A percentile compares a stretch with the other conserved stretches of the same genome.
These are phyloP conservation scores for Schoenoplectus tabernaemontani DNA, from an alignment of 202 grass and related monocot species.

Conservation along the genomic window DNA sequence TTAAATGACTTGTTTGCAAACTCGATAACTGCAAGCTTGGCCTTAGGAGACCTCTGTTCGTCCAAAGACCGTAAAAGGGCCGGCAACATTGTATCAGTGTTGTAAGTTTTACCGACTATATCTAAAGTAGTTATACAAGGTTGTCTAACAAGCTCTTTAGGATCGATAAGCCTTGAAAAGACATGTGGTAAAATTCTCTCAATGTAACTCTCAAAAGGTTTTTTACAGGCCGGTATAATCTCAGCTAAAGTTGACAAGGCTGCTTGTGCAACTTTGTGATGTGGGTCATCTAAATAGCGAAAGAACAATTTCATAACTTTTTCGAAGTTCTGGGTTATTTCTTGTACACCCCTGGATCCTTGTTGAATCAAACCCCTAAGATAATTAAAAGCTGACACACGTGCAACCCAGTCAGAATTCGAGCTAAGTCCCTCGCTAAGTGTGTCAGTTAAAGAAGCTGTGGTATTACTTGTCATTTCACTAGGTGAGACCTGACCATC, in stretches of 20 bases:
- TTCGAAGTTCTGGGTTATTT: slow-evolving; percentile 95
- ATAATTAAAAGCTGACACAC: slow-evolving; percentile 94
- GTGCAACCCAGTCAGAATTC: slow-evolving; percentile 82
- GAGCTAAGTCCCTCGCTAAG: slow-evolving; percentile 88
- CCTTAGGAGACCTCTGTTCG: slow-evolving; percentile 98
- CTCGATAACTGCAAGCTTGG: slow-evolving; percentile 94
- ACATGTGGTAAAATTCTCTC: slow-evolving; percentile 98
- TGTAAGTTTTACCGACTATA: slow-evolving; percentile 75
- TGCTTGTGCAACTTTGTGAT: slow-evolving; percentile 98
- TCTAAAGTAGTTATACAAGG: slow-evolving; percentile 79
- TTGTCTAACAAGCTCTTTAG: slow-evolving; percentile 96
- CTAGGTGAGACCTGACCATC: slow-evolving; percentile 52
- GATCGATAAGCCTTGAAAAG: slow-evolving; percentile 97
- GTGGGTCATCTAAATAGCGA: slow-evolving; percentile 96
- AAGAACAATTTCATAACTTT: slow-evolving; percentile 99
- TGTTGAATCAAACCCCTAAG: slow-evolving; percentile 73
- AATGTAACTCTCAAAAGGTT: slow-evolving; percentile 92
- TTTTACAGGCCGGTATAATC: slow-evolving; percentile 97
- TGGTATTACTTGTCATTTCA: slow-evolving; percentile 70
- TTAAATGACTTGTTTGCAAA: slow-evolving; percentile 97
- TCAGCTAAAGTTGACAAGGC: slow-evolving; percentile 83
- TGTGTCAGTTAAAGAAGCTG: slow-evolving; percentile 72
- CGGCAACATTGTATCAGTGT: slow-evolving; percentile 87
- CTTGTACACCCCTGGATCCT: slow-evolving; percentile 70
- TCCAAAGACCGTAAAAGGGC: slow-evolving; percentile 87